These are phyloP conservation scores for Lasiosphaeria hispida DNA, from an alignment of 495 filamentous ascomycete species.

Conservation along the genomic window DNA sequence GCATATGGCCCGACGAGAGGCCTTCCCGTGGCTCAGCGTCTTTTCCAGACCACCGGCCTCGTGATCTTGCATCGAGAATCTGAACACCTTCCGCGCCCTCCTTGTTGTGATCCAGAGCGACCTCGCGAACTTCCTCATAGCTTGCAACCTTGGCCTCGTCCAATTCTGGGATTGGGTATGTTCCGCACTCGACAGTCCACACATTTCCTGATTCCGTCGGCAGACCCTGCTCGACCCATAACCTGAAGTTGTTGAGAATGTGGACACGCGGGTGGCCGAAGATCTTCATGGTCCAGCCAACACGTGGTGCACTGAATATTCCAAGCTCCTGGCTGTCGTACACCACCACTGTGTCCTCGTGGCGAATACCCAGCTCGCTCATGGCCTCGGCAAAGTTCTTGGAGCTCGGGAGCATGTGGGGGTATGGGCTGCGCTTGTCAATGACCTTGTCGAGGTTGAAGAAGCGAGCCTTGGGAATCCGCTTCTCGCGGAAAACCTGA, in stretches of 20 bases:
- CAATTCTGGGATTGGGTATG: conserved; percentile 52
- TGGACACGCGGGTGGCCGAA: conserved; percentile 92
- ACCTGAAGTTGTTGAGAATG: conserved; percentile 87
- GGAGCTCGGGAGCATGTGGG: conserved; percentile 90
- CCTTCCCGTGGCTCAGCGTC: conserved; percentile 86
- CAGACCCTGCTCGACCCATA: conserved; percentile 79
- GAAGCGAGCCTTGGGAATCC: conserved; percentile 87
- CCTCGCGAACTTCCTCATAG: conserved; percentile 77
- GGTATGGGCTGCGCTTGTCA: conserved; percentile 82
- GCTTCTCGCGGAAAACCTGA: conserved; percentile 69
- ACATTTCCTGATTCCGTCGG: conserved; percentile 77
- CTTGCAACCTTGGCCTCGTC: conserved; percentile 49
- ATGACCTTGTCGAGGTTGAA: conserved; percentile 92
- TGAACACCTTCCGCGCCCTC: conserved; percentile 79
- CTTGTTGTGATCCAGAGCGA: conserved; percentile 70
- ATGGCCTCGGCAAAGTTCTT: conserved; percentile 82
- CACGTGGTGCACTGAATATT: conserved; percentile 89
- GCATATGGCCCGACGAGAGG: conserved; percentile 88
- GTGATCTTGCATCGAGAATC: conserved; percentile 83
- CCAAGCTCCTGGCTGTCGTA: conserved; percentile 87
- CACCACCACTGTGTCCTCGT: conserved; percentile 85
- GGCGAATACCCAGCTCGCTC: conserved; percentile 78
- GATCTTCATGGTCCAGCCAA: conserved; percentile 85
- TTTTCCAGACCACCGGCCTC: conserved; percentile 75
- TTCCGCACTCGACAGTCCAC: conserved; percentile 56